Base-by-base conservation (phyloP, 1,139 yeast species). In the Cylindricascospora bacillispora region DNA sequence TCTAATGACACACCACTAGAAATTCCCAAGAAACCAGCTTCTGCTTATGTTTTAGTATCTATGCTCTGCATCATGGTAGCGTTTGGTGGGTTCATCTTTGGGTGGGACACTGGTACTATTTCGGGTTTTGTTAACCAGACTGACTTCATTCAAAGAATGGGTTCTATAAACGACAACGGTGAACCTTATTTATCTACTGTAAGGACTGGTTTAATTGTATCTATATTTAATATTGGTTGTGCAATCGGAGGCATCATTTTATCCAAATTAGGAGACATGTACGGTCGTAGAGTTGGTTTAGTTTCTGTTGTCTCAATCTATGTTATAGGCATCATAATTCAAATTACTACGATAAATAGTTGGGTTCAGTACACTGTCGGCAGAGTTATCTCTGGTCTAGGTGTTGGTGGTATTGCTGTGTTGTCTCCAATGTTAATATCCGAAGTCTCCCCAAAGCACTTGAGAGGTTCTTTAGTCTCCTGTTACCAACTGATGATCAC, bases 61-160 rank as follows among this genome's bases (percentile, higher is more conserved):
- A 35, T 50, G 30, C 43, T 59, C 27, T 60, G 65, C 56, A 55
- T 44, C 54, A 59, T 48, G 63, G 70, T 62, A 32, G 77, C 80
- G 35, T 70, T 73, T 39, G 80, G 77, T 56, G 82, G 82, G 51
- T 65, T 73, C 48, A 70, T 75, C 37, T 77, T 67, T 47, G 85
- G 85, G 43, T 76, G 75, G 69, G 85, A 76, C 58, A 76, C 85
- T 20, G 85, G 85, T 60, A 73, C 83, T 45, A 76, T 77, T 52
- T 70, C 79, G 17, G 92, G 93, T 51, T 73, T 79, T 43, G 67
- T 78, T 49, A 75, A 75, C 47, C 74, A 76, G 82, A 55, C 65
- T 5, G 70, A 70, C 43, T 81, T 74, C 47, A 58, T 55, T 33
- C 46, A 47, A 22, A 60, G 67, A 39, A 67, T 66, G 49, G 71